phyloP scores from a whole-genome alignment of 345 rosid genomes.

The Citrus hindsii region DNA sequence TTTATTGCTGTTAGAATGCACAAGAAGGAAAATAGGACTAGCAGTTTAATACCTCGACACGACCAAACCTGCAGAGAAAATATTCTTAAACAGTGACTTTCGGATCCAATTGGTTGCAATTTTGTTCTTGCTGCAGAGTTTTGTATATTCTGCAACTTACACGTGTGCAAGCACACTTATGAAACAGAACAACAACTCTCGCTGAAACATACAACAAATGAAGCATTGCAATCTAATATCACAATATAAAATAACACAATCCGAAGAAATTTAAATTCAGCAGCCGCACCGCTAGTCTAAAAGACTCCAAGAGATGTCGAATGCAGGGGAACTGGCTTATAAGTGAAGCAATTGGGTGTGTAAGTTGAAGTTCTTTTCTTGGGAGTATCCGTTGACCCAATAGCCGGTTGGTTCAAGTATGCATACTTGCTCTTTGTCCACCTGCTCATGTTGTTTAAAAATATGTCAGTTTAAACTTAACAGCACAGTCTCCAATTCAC shows the following conservation, averaged over 20 bases:
- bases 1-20: neutral
- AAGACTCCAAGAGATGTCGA: conserved; percentile 63
- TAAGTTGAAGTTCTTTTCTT: conserved; percentile 47
- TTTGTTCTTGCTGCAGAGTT: neutral
- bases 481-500: neutral
- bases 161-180: neutral
- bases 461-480: neutral
- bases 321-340: conserved; percentile 54
- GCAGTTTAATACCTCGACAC: neutral
- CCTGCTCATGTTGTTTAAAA: conserved; percentile 40
- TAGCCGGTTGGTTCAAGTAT: conserved; percentile 80
- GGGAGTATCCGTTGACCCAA: conserved; percentile 41
- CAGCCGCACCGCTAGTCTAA: conserved; percentile 13
- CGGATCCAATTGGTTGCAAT: neutral
- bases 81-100: neutral
- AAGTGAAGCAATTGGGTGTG: conserved; percentile 57
- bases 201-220: neutral
- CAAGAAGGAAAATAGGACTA: neutral
- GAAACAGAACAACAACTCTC: neutral
- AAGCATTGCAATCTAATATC: neutral
- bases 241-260: neutral
- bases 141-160: too few species aligned
- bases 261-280: neutral
- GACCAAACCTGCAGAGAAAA: neutral
- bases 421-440: conserved; percentile 96